phyloP scores from a whole-genome alignment of 2,329 filamentous ascomycete species.

The Calonectria pauciramosa region DNA sequence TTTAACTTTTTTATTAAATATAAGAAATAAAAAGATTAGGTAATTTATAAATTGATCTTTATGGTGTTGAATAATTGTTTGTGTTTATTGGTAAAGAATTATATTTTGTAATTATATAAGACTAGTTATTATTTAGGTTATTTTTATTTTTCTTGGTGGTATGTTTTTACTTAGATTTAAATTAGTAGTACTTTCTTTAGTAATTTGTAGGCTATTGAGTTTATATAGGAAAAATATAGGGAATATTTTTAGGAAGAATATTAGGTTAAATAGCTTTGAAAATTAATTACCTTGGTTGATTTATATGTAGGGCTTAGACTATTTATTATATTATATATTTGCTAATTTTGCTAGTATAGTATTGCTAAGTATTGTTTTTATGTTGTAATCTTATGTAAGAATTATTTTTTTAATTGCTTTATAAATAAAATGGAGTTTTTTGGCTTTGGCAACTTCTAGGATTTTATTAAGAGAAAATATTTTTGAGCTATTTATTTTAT shows the following conservation, averaged over 20 bases:
- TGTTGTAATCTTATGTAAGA: no score
- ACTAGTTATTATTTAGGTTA: neutral
- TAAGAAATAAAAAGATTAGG: conserved; percentile 5
- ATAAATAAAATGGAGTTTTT: conserved; percentile 13
- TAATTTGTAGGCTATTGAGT: neutral
- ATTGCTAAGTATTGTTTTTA: no score
- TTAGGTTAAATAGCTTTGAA: neutral
- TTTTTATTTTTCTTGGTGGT: neutral
- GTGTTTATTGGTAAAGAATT: neutral
- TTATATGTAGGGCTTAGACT: conserved; percentile 11
- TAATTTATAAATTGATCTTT: neutral
- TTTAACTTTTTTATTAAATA: conserved; percentile 13
- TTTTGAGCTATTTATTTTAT: conserved; percentile 5
- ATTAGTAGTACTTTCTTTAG: neutral
- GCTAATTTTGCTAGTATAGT: no score
- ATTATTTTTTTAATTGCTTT: neutral
- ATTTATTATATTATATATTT: neutral
- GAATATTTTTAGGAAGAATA: conserved; percentile 8
- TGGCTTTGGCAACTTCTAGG: neutral
- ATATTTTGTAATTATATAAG: neutral
- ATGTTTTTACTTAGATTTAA: neutral
- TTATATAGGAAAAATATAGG: conserved; percentile 14
- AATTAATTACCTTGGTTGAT: conserved; percentile 7
- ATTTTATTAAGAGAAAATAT: conserved; percentile 18
- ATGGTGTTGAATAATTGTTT: neutral